phyloP scores from a whole-genome alignment of 2,329 filamentous ascomycete genomes.

The Aureobasidium uvarum region DNA sequence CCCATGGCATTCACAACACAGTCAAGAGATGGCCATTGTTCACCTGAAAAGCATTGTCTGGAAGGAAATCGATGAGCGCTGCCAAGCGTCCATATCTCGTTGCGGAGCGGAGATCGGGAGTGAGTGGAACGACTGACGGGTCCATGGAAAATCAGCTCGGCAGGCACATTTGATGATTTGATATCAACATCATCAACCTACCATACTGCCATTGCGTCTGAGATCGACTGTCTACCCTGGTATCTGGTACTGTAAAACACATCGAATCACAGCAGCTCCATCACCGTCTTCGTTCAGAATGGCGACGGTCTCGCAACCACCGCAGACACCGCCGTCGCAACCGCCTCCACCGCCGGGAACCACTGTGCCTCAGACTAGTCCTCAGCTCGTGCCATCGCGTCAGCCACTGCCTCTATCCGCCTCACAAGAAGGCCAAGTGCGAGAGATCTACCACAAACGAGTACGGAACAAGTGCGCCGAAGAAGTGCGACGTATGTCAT shows the following conservation, averaged over 20 bases:
- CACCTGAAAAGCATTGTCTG: background rate
- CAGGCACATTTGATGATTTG: too few species aligned
- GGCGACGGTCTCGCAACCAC: conserved; percentile 24
- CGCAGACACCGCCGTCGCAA: conserved; percentile 17
- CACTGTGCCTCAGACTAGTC: conserved; percentile 1
- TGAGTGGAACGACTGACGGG: background rate
- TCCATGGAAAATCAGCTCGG: conserved; percentile 13
- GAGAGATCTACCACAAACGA: conserved; percentile 75
- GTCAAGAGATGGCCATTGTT: background rate
- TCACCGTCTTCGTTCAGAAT: background rate
- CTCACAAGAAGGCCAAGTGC: conserved; percentile 76
- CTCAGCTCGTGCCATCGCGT: conserved; percentile 40
- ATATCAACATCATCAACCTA: background rate
- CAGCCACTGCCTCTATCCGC: conserved; percentile 83
- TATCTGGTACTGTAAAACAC: background rate
- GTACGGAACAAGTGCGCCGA: conserved; percentile 71
- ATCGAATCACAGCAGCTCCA: background rate
- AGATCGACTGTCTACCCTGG: too few species aligned
- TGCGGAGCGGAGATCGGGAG: conserved; percentile 9
- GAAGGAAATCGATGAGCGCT: background rate
- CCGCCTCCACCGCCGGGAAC: conserved; percentile 15
- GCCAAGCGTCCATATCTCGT: background rate
- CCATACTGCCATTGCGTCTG: background rate
- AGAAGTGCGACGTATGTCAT: conserved; percentile 48
- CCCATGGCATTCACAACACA: background rate